Percentiles rank a stretch among this genome's conserved stretches.
phyloP scores from a whole-genome alignment of 1,284 basidiomycete species.

The Pholiota adiposa region DNA sequence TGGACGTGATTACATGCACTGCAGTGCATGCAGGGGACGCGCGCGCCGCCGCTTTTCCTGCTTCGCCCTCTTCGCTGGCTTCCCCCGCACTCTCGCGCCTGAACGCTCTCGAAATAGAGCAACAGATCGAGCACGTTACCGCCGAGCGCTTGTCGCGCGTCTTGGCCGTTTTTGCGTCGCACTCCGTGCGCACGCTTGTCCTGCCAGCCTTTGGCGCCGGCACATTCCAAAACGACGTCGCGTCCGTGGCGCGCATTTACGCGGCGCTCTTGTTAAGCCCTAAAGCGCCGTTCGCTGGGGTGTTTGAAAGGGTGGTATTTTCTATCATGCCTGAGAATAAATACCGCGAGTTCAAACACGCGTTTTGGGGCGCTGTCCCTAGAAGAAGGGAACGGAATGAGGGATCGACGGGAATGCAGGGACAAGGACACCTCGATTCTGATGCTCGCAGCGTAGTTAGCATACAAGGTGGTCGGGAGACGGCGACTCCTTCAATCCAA shows the following conservation, averaged over 20 bases:
- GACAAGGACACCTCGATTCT: neutral
- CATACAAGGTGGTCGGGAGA: neutral
- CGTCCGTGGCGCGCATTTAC: constrained; percentile 59
- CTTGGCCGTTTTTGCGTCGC: constrained; percentile 61
- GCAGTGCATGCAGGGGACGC: constrained; percentile 71
- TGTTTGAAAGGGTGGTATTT: constrained; percentile 66
- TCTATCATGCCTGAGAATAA: constrained; percentile 41
- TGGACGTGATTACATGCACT: constrained; percentile 66
- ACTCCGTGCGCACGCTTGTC: constrained; percentile 59
- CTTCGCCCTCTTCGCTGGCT: neutral
- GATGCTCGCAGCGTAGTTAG: neutral
- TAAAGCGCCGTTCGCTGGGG: constrained; percentile 50
- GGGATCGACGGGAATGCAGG: neutral
- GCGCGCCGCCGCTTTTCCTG: constrained; percentile 28
- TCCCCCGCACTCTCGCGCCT: constrained; percentile 4
- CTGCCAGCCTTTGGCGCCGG: constrained; percentile 76
- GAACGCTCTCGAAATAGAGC: constrained; percentile 38
- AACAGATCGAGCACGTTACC: constrained; percentile 58
- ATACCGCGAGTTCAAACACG: neutral
- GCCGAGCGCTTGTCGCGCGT: constrained; percentile 67
- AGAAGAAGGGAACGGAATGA: neutral
- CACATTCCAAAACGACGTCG: constrained; percentile 64
- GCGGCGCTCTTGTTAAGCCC: constrained; percentile 53
- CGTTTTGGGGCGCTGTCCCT: neutral
- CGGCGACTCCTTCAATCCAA: neutral